Conservation (phyloP, 352 stramenopile species). For the Nothophytophthora sp. region DNA sequence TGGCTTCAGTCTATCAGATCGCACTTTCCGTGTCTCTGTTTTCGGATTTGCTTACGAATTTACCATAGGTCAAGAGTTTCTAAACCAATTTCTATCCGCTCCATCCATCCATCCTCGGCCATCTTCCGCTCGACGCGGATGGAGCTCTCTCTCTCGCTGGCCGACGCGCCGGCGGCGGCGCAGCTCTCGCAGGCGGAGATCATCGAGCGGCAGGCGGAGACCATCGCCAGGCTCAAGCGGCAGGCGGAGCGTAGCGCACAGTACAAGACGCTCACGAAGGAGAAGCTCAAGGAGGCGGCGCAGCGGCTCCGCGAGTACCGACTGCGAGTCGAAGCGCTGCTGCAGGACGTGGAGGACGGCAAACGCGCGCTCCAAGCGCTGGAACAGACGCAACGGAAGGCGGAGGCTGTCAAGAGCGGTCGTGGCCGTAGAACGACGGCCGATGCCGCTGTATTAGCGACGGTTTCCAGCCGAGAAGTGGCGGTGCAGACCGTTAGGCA, state of each 20-base stretch:
- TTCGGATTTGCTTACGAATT: no score
- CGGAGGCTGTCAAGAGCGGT: no score
- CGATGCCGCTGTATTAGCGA: no score
- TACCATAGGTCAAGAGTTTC: no score
- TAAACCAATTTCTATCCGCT: no score
- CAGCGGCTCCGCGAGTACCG: slow-evolving; percentile 62
- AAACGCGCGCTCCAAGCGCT: slow-evolving; percentile 17
- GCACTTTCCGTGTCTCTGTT: no score
- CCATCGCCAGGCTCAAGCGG: slow-evolving; percentile 48
- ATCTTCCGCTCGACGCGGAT: no score
- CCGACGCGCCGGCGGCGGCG: slow-evolving; percentile 20
- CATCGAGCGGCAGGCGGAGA: slow-evolving; percentile 64
- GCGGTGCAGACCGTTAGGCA: slow-evolving; percentile 16
- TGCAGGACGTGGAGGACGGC: slow-evolving; percentile 22
- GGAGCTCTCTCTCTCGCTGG: no score
- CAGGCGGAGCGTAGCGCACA: slow-evolving; percentile 35
- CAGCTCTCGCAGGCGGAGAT: slow-evolving; percentile 72
- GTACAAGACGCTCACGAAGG: slow-evolving; percentile 63
- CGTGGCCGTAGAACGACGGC: slow-evolving; percentile 22
- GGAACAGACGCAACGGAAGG: no score
- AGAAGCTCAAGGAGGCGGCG: slow-evolving; percentile 70
- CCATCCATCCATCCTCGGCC: no score
- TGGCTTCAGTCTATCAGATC: no score
- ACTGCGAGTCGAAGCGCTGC: slow-evolving; percentile 51
- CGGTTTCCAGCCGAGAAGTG: no score